A percentile compares a stretch with the other conserved stretches of the same genome.
Conservation (phyloP, 148 eudicot genomes). For the Fagopyrum homotropicum region DNA sequence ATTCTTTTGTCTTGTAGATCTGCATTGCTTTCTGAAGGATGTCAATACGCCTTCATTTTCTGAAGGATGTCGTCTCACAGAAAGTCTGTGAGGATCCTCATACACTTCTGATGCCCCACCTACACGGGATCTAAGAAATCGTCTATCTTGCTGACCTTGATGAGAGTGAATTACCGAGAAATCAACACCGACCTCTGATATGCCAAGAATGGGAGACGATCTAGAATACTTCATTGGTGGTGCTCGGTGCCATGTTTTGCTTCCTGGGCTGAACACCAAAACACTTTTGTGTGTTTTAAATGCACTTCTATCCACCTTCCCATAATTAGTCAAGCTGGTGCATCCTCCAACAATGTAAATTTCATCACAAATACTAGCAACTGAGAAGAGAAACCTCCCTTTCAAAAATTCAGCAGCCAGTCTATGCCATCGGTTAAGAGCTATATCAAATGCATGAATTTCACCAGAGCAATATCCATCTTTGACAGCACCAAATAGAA, state of each 20-base stretch:
- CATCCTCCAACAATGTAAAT: constrained; percentile 86
- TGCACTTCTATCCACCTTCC: constrained; percentile 77
- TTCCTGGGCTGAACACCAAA: constrained; percentile 59
- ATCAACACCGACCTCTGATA: constrained; percentile 54
- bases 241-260: constrained; percentile 70
- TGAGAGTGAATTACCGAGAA: constrained; percentile 43
- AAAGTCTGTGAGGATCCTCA: constrained; percentile 93
- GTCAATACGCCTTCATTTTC: constrained; percentile 36
- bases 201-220: constrained; percentile 74
- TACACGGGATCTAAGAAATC: constrained; percentile 51
- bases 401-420: constrained; percentile 52
- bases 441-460: constrained; percentile 72
- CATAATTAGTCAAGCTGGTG: constrained; percentile 72
- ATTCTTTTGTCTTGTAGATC: constrained; percentile 45
- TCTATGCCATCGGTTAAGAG: constrained; percentile 65
- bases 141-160: constrained; percentile 61
- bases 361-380: constrained; percentile 62
- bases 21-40: constrained; percentile 34
- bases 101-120: constrained; percentile 89
- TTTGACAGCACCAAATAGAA: constrained; percentile 72
- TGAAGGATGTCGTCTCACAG: constrained; percentile 69
- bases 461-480: constrained; percentile 89
- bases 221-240: constrained; percentile 85
- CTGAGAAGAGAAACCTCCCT: constrained; percentile 86
- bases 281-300: constrained; percentile 86